Evolutionary conservation across 2,329 filamentous ascomycete species (phyloP).

Genomic region (Diaporthe vexans): DNA sequence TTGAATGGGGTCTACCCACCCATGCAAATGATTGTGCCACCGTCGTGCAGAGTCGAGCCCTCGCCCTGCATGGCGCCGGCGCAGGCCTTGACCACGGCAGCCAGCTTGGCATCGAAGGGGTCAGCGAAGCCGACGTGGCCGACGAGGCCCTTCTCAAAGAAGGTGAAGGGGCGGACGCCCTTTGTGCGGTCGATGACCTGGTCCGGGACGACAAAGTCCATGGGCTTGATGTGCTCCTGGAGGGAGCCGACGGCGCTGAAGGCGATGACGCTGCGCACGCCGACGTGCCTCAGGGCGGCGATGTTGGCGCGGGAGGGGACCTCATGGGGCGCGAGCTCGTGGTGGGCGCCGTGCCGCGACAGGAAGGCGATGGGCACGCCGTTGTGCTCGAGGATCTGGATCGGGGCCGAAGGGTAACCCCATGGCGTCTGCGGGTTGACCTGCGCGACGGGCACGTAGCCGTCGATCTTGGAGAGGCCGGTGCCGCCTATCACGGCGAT

Average conservation of each 20-base stretch:
- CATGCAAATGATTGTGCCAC: constrained; percentile 92
- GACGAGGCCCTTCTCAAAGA: constrained; percentile 93
- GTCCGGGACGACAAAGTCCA: constrained; percentile 96
- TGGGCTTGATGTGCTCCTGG: constrained; percentile 91
- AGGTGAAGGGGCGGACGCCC: constrained; percentile 93
- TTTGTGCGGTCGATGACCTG: constrained; percentile 98
- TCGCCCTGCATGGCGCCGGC: constrained; percentile 84
- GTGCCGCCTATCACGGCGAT: constrained; percentile 96
- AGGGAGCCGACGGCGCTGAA: constrained; percentile 96
- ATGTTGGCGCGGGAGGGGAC: constrained; percentile 97
- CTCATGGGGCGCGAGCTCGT: constrained; percentile 93
- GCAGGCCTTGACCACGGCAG: constrained; percentile 82
- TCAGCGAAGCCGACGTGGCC: constrained; percentile 96
- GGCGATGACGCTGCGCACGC: constrained; percentile 91
- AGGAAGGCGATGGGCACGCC: constrained; percentile 91
- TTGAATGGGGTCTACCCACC: too few relatives aligned
- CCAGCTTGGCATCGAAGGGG: constrained; percentile 87
- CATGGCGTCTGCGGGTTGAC: constrained; percentile 87
- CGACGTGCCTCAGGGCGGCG: constrained; percentile 91
- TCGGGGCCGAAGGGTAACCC: constrained; percentile 82
- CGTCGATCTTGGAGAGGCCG: constrained; percentile 87
- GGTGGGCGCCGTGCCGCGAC: constrained; percentile 89
- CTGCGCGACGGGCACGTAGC: constrained; percentile 86
- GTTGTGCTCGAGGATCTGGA: constrained; percentile 90
- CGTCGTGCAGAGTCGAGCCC: constrained; percentile 85